Percentiles rank a stretch among this genome's conserved stretches.
phyloP scores from a whole-genome alignment of 2,329 filamentous ascomycete genomes.

The Nemania abortiva region DNA sequence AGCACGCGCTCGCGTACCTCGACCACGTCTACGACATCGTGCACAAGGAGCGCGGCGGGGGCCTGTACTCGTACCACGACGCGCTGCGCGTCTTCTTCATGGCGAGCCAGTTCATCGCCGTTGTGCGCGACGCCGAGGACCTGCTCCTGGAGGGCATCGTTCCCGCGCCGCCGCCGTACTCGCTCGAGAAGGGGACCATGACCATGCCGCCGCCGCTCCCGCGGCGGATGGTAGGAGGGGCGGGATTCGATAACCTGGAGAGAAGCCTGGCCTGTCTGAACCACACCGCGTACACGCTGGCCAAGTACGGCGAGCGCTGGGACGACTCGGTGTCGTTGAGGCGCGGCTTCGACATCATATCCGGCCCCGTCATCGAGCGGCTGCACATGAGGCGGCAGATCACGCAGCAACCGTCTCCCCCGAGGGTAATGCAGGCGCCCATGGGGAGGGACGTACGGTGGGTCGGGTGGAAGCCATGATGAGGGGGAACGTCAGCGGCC shows the following conservation, averaged over 20 bases:
- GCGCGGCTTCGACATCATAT: conserved; percentile 65
- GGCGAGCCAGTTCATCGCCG: conserved; percentile 72
- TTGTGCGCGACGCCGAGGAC: conserved; percentile 69
- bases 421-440: conserved; percentile 46
- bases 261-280: conserved; percentile 68
- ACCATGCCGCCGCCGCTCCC: conserved; percentile 66
- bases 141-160: conserved; percentile 65
- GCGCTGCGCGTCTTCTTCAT: conserved; percentile 85
- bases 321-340: conserved; percentile 66
- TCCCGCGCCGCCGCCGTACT: conserved; percentile 58
- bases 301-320: conserved; percentile 71
- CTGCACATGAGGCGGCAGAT: conserved; percentile 57
- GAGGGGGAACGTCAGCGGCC: conserved; percentile 45
- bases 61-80: conserved; percentile 88
- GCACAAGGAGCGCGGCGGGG: conserved; percentile 67
- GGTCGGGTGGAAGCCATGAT: conserved; percentile 60
- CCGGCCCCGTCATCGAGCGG: conserved; percentile 58
- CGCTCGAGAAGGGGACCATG: conserved; percentile 56
- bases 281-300: conserved; percentile 65
- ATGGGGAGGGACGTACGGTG: conserved; percentile 56
- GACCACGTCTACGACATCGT: conserved; percentile 78
- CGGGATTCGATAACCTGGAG: conserved; percentile 63
- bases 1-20: conserved; percentile 86
- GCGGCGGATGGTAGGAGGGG: conserved; percentile 53
- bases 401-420: conserved; percentile 51